These are phyloP conservation scores for Cladosporium sp. DNA, from an alignment of 2,329 filamentous ascomycete species.

Conservation along the genomic window DNA sequence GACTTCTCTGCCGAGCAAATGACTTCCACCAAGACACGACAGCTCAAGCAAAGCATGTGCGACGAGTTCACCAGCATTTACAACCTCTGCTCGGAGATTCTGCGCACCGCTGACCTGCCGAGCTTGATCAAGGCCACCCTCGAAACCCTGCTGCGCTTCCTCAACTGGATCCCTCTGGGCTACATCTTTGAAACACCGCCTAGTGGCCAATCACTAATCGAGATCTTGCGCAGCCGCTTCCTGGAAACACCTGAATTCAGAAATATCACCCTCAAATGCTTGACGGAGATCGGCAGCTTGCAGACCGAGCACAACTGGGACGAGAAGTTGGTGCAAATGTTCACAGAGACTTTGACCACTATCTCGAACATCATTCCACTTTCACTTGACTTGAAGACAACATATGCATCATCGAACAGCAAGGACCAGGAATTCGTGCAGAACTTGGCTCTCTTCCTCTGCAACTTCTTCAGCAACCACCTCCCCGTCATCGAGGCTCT, in stretches of 20 bases:
- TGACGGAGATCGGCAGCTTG: constrained; percentile 94
- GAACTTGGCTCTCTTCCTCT: constrained; percentile 91
- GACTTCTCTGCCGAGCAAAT: constrained; percentile 98
- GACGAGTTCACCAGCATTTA: constrained; percentile 98
- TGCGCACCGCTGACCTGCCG: constrained; percentile 82
- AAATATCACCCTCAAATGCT: constrained; percentile 91
- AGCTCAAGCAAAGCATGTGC: constrained; percentile 97
- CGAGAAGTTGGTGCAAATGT: constrained; percentile 96
- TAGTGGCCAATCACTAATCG: constrained; percentile 64
- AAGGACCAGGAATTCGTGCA: constrained; percentile 97
- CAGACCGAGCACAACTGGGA: constrained; percentile 86
- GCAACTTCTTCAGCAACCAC: constrained; percentile 94
- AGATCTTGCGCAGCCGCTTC: constrained; percentile 88
- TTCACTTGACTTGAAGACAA: constrained; percentile 81
- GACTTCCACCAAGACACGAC: constrained; percentile 96
- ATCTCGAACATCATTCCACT: constrained; percentile 92
- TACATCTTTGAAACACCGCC: constrained; percentile 95
- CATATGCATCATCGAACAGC: constrained; percentile 86
- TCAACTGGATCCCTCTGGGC: constrained; percentile 97
- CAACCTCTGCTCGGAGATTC: constrained; percentile 91
- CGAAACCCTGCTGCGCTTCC: constrained; percentile 90
- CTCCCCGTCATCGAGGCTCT: constrained; percentile 91
- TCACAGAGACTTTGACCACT: constrained; percentile 89
- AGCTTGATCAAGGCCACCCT: constrained; percentile 94
- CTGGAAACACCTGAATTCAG: constrained; percentile 91